Evolutionary conservation across 1,284 basidiomycete genomes (phyloP), one percentile per base, ranked within the genome.

Genomic region (Boletellus deceptivus): DNA sequence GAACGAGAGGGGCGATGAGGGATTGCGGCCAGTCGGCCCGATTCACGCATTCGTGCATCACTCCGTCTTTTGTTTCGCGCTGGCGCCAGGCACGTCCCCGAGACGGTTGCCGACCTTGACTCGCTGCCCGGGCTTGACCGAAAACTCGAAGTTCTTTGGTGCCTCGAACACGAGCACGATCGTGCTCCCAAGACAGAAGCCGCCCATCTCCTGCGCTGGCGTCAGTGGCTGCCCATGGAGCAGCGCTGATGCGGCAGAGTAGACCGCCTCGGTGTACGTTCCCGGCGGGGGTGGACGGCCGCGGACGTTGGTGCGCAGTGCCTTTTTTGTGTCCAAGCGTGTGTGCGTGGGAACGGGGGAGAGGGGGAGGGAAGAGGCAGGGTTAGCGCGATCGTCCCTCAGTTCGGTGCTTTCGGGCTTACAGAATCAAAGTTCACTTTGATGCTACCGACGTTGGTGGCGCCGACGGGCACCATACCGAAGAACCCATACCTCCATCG

Each of bases 131-230:
- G 86, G 77, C 59, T 86, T 75, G n/a, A 96, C 78, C 2, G 74
- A 69, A 63, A 98, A 98, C 64, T 84, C 79, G 67, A 95, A 98
- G 37, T 84, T 74, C 53, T 79, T 75, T 0, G 97, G 95, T 0
- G 95, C 96, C 73, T 99, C 97, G 64, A 98, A 98, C 2, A 99
- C 91, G 41, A 99, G 78, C 18, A 99, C 96, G 62, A 99, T 89
- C 3, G 96, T 99, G 67, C 89, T 93, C 1, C 96, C 97, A 2
- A 99, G 77, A 62, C 86, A 87, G 75, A 99, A 99, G 0, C 94
- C 95, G 43, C 96, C 96, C 91, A 98, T 94, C 74, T 99, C 95
- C 65, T 98, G 91, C 2, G 92, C 95, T 3, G 87, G 78, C 0
- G 75, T 75, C 39, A 98, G 76, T 4, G 95, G 95, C 68, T 98